Conservation (phyloP, 2,329 filamentous ascomycete species). For the Stagonosporopsis vannaccii region DNA sequence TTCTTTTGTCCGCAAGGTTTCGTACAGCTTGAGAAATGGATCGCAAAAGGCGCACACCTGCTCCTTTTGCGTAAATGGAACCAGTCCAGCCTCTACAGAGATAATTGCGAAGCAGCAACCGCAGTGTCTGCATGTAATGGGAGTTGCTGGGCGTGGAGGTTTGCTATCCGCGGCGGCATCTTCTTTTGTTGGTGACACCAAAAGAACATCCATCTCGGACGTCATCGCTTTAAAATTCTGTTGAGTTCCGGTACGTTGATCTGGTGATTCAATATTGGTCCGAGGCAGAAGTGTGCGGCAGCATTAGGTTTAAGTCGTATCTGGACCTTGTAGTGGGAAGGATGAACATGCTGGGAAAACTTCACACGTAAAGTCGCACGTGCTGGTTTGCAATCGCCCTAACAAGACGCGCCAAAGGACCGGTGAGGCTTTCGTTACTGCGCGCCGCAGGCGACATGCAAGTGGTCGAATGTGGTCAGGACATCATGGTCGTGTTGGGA, state of each 20-base stretch:
- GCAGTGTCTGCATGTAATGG: slow-evolving; percentile 13
- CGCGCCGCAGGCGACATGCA: not conserved
- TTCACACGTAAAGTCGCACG: not conserved
- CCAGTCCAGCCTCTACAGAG: not conserved
- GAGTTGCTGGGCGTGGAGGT: not conserved
- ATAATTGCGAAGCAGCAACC: not conserved
- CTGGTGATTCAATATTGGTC: not conserved
- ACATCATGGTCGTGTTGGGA: not conserved
- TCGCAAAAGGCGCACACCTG: slow-evolving; percentile 3
- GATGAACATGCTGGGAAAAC: slow-evolving; percentile 6
- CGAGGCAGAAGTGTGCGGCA: not conserved
- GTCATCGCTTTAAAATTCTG: not conserved
- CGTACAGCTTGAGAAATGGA: slow-evolving; percentile 9
- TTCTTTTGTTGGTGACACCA: not conserved
- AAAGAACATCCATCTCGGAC: not conserved
- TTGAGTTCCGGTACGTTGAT: not conserved
- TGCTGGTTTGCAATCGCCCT: not conserved
- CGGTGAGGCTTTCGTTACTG: not conserved
- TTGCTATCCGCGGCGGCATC: not conserved
- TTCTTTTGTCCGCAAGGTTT: not conserved
- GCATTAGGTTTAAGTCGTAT: not conserved
- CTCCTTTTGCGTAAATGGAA: not conserved
- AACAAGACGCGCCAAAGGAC: not conserved
- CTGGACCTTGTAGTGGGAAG: slow-evolving; percentile 5
- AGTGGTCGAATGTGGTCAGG: not conserved